phyloP scores from a whole-genome alignment of 768 basidiomycete genomes.

The Suillus tomentosus region DNA sequence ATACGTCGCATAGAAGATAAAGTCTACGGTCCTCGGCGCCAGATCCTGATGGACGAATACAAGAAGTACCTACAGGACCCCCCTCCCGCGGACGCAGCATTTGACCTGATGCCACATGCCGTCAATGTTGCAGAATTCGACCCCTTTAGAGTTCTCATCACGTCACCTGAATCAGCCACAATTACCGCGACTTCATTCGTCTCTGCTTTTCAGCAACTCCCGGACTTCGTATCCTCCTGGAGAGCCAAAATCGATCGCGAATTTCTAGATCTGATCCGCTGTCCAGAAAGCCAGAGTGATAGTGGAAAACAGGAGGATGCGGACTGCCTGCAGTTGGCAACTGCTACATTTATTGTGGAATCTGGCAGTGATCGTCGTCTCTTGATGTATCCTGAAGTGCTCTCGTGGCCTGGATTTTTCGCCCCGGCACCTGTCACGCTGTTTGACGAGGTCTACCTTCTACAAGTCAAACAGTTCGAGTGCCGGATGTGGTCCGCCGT shows the following conservation, averaged over 20 bases:
- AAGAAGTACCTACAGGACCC: constrained; percentile 2
- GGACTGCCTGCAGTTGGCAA: constrained; percentile 1
- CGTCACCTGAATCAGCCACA: constrained; percentile 4
- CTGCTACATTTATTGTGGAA: background rate
- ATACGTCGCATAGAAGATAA: background rate
- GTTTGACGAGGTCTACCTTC: background rate
- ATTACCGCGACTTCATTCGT: background rate
- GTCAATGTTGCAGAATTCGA: constrained; percentile 3
- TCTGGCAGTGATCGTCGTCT: background rate
- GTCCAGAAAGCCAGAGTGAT: background rate
- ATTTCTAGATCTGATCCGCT: constrained; percentile 1
- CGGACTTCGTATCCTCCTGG: constrained; percentile 6
- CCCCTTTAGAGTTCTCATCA: constrained; percentile 7
- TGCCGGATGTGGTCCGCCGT: background rate
- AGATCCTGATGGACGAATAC: constrained; percentile 1
- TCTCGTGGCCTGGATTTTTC: constrained; percentile 7
- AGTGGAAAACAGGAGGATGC: background rate
- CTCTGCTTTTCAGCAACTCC: constrained; percentile 11
- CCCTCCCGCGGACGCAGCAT: background rate
- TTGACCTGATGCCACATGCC: constrained; percentile 8
- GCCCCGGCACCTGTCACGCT: too few species aligned
- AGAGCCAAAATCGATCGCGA: constrained; percentile 4
- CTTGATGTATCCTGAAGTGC: constrained; percentile 5
- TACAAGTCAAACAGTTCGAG: background rate
- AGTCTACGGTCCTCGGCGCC: constrained; percentile 1